A percentile compares a stretch with the other conserved stretches of the same genome.
phyloP scores from a whole-genome alignment of 148 eudicot species.

The Fagopyrum tataricum region DNA sequence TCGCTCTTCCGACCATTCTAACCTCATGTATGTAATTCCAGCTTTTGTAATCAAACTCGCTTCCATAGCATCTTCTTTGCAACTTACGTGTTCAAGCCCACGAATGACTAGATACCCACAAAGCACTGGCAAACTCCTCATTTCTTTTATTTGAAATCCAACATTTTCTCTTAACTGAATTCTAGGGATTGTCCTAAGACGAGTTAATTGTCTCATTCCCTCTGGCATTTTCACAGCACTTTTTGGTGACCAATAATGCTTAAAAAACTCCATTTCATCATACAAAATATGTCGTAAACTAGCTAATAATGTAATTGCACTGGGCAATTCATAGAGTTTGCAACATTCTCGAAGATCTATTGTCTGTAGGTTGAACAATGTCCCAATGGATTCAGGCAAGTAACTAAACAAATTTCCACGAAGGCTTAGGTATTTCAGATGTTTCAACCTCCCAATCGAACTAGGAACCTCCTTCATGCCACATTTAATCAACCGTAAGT shows the following conservation, averaged over 20 bases:
- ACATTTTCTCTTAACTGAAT: not conserved
- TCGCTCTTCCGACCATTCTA: not conserved
- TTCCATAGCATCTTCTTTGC: conserved; percentile 7
- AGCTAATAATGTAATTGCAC: not conserved
- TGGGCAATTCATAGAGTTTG: not conserved
- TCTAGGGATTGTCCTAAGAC: not conserved
- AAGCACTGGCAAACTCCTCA: not conserved
- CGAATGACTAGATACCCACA: not conserved
- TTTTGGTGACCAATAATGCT: no score
- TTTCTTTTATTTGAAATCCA: not conserved
- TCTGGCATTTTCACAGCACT: not conserved
- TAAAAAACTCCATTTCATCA: no score
- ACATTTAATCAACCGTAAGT: not conserved
- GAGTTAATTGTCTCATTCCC: not conserved
- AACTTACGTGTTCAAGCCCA: not conserved
- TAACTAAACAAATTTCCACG: not conserved
- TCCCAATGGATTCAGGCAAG: conserved; percentile 4
- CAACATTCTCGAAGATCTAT: not conserved
- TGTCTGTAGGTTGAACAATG: not conserved
- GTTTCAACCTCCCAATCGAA: not conserved
- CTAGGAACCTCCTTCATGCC: not conserved
- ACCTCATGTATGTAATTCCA: not conserved
- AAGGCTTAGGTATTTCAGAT: not conserved
- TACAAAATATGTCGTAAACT: not conserved
- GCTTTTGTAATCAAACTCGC: conserved; percentile 1